A percentile compares a stretch with the other conserved stretches of the same genome.
Conservation (phyloP, 2,329 filamentous ascomycete genomes). For the Diplodia scrobiculata region DNA sequence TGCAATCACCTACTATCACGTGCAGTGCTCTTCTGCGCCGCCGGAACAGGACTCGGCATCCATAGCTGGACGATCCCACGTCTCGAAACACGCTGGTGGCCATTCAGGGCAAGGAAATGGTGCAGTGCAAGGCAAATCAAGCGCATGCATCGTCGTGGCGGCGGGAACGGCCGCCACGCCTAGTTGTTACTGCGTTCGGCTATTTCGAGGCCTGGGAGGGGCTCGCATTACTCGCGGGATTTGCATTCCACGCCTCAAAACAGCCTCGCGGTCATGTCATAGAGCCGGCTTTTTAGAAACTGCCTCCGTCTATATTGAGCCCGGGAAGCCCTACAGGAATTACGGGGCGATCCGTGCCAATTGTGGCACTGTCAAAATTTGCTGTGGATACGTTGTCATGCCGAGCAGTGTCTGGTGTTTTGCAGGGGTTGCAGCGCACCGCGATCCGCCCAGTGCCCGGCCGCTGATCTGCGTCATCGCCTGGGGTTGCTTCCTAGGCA, state of each 20-base stretch:
- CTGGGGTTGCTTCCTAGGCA: conserved; percentile 13
- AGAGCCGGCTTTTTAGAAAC: background rate
- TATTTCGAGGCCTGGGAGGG: background rate
- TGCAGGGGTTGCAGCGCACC: conserved; percentile 14
- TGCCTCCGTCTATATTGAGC: conserved; percentile 4
- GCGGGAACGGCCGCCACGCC: background rate
- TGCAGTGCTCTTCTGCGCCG: background rate
- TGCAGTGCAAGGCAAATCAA: background rate
- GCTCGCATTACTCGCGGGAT: background rate
- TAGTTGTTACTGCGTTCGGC: background rate
- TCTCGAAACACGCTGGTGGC: background rate
- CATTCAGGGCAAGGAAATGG: background rate
- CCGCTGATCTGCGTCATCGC: conserved; percentile 21
- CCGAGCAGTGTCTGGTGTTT: conserved; percentile 18
- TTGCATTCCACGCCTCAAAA: too few species aligned
- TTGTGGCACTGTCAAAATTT: conserved; percentile 14
- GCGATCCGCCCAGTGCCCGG: conserved; percentile 11
- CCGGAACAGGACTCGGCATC: background rate
- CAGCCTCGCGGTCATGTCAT: background rate
- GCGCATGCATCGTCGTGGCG: background rate
- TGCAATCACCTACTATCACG: background rate
- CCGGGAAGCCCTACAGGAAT: background rate
- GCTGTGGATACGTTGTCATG: conserved; percentile 25
- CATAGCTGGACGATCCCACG: background rate
- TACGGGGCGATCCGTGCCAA: conserved; percentile 13